These are phyloP conservation scores for Pestalotiopsis sp. DNA, from an alignment of 2,329 filamentous ascomycete species.

Conservation along the genomic window DNA sequence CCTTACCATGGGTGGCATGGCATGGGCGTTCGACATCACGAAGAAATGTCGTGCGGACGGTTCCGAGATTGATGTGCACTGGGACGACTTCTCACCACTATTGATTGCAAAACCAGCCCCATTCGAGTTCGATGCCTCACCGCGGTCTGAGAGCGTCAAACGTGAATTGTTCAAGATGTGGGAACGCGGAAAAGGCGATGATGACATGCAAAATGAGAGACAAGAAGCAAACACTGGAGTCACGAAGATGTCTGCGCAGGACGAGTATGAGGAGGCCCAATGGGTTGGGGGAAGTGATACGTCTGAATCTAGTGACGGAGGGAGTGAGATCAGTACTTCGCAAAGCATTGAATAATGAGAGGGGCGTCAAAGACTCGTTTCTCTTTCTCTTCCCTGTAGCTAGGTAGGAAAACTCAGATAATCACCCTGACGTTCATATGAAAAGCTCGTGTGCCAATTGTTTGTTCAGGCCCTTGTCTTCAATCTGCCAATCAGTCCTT, in stretches of 20 bases:
- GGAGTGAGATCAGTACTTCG: not conserved
- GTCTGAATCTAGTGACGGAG: constrained; percentile 1
- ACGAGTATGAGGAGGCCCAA: not conserved
- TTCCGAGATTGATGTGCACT: constrained; percentile 40
- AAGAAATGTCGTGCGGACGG: constrained; percentile 31
- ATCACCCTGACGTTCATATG: too few species aligned
- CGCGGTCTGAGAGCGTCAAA: constrained; percentile 30
- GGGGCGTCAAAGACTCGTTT: not conserved
- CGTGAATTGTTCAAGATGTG: constrained; percentile 36
- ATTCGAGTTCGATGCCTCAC: constrained; percentile 41
- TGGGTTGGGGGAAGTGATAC: constrained; percentile 6
- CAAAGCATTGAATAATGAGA: not conserved
- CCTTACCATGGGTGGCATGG: constrained; percentile 41
- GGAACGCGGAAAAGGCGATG: constrained; percentile 36
- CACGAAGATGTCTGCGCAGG: not conserved
- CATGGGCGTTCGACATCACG: constrained; percentile 37
- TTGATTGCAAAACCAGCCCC: constrained; percentile 45
- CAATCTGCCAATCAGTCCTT: constrained; percentile 14
- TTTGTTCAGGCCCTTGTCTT: not conserved
- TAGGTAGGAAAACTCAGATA: too few species aligned
- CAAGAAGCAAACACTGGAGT: constrained; percentile 8
- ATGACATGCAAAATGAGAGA: constrained; percentile 29
- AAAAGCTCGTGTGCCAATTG: not conserved
- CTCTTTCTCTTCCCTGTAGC: not conserved
- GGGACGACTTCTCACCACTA: constrained; percentile 46